Base-by-base conservation (phyloP, 2,329 filamentous ascomycete species). In the Atkinsonella texensis region DNA sequence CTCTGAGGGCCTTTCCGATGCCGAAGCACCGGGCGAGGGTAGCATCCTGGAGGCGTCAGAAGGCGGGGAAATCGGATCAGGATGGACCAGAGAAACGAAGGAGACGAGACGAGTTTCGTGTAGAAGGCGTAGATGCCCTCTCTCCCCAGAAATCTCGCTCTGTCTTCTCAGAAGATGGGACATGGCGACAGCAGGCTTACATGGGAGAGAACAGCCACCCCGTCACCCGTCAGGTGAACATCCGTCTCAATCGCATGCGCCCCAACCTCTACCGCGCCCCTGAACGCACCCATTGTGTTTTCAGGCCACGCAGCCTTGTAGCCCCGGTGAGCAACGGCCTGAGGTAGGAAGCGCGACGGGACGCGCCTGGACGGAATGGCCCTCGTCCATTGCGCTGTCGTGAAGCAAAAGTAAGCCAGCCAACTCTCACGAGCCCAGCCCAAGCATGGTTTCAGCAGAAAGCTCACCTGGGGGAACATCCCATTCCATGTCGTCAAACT, bases 221-320 rank as follows among this genome's bases (percentile, higher is more conserved):
- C 83, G 62, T 97, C 91, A 55, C 77, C 81, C 13, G 87, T 84
- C 35, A 96, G 69, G 64, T 94, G 90, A 9, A 96, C 68, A 61
- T 97, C 91, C 17, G 89, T 94, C 70, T 97, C 91, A 31, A 97
- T 72, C 0, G 85, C 91, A 60, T 94, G 80, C 0, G 87, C 81
- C 18, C 88, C 88, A 17, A 81, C 82, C 33, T 80, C 72, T 2
- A 91, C 76, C 1, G 89, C 90, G 31, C 77, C 84, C 52, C 72
- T 72, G 69, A 95, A 94, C 8, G 87, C 85, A 15, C 74, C 77
- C 76, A 96, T 81, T 1, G 87, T 85, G 68, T 97, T 97, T 67
- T 97, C 91, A 0, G 91, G 89, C 58, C 77, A 87, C 49, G 75
- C 75, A 1, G 83, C 81, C 64, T 87, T 91, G 74, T 84, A 89